Base-by-base conservation (phyloP, 2,329 filamentous ascomycete species). In the Corynespora cassiicola region DNA sequence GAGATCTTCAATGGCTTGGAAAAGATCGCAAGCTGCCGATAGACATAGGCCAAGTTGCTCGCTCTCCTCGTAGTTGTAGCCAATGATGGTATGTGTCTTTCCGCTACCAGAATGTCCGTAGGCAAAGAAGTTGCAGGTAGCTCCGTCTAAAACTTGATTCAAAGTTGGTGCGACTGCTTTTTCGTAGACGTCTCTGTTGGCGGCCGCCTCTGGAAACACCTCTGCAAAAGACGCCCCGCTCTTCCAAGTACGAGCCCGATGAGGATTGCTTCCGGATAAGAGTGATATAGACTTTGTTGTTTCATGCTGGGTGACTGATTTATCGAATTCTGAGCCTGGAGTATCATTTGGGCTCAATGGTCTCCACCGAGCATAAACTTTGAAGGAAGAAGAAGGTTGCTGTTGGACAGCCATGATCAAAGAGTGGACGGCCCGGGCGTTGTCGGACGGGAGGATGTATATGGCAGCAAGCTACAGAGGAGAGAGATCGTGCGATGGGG, bases 101-200 rank as follows among this genome's bases (percentile, higher is more conserved):
- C 69, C 70, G 36, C 69, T 72, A 12, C 66, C 47, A 2, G 71
- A 71, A 47, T 73, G 69, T 3, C 71, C 70, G 36, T 74, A 74
- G 7, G 70, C 71, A 40, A 73, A 72, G 51, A 72, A 68, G 33
- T 66, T 74, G 56, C 70, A 72, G 9, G 50, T 67, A 10, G 52
- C 53, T 4, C 70, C 70, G 8, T 50, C 32, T 18, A 73, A 35
- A 7, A 74, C 59, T 8, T 47, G 33, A 1, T 66, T 58, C 1
- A 74, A 34, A 1, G 54, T 55, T 4, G 70, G 66, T 10, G 56
- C 52, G 3, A 74, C 65, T 3, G 69, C 49, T 27, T 37, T 35
- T 9, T 52, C 34, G 42, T 56, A 65, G 4, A 59, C 51, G 11
- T 12, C 23, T 6, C 34, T 39, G 32, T 63, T 64, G 36, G 24